phyloP scores from a whole-genome alignment of 2,329 filamentous ascomycete genomes.

The Paraphoma chrysanthemicola region DNA sequence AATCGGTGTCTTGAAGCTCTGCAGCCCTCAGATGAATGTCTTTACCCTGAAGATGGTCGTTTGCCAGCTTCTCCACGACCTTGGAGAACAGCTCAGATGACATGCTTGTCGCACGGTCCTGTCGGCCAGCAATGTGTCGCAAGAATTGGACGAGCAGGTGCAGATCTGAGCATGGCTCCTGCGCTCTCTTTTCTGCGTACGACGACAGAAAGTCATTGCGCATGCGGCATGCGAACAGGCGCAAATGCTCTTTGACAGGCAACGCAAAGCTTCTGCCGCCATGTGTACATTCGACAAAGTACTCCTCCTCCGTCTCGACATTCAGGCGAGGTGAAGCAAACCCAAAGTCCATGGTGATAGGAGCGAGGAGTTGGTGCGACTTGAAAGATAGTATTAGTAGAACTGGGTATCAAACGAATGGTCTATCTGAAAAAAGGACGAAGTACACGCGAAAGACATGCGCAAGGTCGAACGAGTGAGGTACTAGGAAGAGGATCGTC shows the following conservation, averaged over 20 bases:
- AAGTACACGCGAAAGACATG: background rate
- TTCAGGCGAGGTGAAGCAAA: constrained; percentile 11
- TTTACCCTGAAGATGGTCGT: constrained; percentile 12
- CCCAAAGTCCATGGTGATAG: constrained; percentile 8
- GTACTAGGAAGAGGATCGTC: background rate
- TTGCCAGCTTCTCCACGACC: constrained; percentile 11
- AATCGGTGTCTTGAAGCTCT: constrained; percentile 7
- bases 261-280: constrained; percentile 1
- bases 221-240: constrained; percentile 13
- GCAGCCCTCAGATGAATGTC: constrained; percentile 17
- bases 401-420: constrained; percentile 2
- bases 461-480: background rate
- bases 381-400: background rate
- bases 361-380: background rate
- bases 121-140: constrained; percentile 13
- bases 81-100: constrained; percentile 18
- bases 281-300: constrained; percentile 12
- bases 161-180: constrained; percentile 16
- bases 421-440: too few species aligned
- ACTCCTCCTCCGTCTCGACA: constrained; percentile 13
- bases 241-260: constrained; percentile 6
- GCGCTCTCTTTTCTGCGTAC: constrained; percentile 8
- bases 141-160: constrained; percentile 16
- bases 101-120: constrained; percentile 12
- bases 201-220: constrained; percentile 16